Percentiles rank a stretch among this genome's conserved stretches.
Conservation (phyloP, 2,329 filamentous ascomycete species). For the Ceratocystis eucalypticola region DNA sequence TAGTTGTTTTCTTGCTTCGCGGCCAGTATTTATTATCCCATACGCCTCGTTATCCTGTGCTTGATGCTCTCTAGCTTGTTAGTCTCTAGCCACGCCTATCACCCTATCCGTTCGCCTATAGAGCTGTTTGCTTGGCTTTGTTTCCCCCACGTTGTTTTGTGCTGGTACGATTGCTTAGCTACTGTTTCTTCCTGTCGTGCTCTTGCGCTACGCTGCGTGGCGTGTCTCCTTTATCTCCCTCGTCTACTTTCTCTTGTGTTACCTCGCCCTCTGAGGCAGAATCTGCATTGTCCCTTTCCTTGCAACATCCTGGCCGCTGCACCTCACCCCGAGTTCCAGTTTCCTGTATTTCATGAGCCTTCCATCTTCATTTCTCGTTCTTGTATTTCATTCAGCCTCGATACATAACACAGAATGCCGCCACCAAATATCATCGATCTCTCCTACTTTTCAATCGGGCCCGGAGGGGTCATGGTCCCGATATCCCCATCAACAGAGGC, state of each 20-base stretch:
- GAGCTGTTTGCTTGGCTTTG: not conserved
- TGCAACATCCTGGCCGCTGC: not conserved
- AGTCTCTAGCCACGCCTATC: not conserved
- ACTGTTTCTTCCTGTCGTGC: not conserved
- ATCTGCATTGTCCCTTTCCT: not conserved
- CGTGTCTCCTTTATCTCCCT: not conserved
- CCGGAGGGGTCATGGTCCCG: not conserved
- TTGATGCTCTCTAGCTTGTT: not conserved
- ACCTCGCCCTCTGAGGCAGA: not conserved
- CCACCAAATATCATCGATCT: conserved; percentile 17
- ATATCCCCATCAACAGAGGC: conserved; percentile 21
- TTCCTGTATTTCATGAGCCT: not conserved
- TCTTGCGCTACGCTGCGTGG: not conserved
- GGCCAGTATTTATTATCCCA: not conserved
- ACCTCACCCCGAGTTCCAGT: not conserved
- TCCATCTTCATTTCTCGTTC: not conserved
- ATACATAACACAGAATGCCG: conserved; percentile 14
- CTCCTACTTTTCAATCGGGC: conserved; percentile 4
- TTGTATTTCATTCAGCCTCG: not conserved
- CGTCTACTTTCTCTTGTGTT: not conserved
- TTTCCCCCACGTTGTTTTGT: not conserved
- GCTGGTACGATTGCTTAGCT: not conserved
- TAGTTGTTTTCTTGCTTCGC: not conserved
- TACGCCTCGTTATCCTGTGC: not conserved
- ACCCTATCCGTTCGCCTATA: not conserved